Base-by-base conservation (phyloP, 148 eudicot genomes). In the Vaccinium vitisidaea region DNA sequence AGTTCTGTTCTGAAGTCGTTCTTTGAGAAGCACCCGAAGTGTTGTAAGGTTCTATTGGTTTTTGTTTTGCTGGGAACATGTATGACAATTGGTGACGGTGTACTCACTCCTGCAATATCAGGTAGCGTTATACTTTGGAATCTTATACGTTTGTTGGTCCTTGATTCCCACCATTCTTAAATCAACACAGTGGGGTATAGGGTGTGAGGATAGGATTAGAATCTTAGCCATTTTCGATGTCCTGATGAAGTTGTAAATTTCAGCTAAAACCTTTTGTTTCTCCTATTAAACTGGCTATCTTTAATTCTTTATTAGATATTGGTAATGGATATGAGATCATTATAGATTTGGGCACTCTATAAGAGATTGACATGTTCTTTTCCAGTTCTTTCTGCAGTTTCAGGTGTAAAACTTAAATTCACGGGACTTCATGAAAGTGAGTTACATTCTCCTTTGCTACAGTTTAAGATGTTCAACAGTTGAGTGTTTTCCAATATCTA, bases 81-180 rank as follows among this genome's bases (percentile, higher is more conserved):
- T 85, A 93, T 93, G 95, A 88, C 92, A 32, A 90, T 93, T 83
- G 92, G 92, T 12, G 94, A 93, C 81, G 93, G 93, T 25, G 83
- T 93, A 71, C 88, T 93, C 80, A 93, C 95, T 79, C 95, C 93
- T 63, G 92, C 95, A 69, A 93, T 93, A 85, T 91, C 95, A 80
- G 95, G 93, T 91, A 83, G 55, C 67, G 75, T 53, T 4, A 61
- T 77, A 16, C 7, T 46, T 77, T 25, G n/a, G n/a, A 21, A 11
- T 70, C 21, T 79, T 69, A 0, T 65, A 13, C 23, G 50, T 67
- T 32, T 14, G 11, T 53, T 83, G 71, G 80, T 79, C 81, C 81
- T 49, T 0, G 0, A 52, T 58, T 58, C 25, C 25, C 16, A 80
- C 23, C 13, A 12, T 32, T 32, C 82, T 8, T 30, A 10, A 30